These are phyloP conservation scores for Staphylotrichum longicolle DNA, from an alignment of 495 filamentous ascomycete species.

Conservation along the genomic window DNA sequence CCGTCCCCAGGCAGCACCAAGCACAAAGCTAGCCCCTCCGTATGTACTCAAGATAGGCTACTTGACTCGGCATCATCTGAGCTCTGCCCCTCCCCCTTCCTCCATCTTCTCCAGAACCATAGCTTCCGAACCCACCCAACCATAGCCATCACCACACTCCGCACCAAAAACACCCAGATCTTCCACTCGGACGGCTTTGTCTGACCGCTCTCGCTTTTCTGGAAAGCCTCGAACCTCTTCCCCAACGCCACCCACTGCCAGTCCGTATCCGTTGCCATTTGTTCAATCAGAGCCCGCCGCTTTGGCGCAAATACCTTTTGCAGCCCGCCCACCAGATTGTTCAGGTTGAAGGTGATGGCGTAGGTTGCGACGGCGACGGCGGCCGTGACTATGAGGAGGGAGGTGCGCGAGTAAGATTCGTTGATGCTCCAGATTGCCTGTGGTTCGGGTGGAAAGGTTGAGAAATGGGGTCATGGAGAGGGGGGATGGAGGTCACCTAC, in stretches of 20 bases:
- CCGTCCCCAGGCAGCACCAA: too few species aligned
- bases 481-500: not conserved
- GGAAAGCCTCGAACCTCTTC: slow-evolving; percentile 1
- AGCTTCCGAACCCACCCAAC: too few species aligned
- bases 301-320: not conserved
- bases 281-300: not conserved
- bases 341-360: slow-evolving; percentile 16
- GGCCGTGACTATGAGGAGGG: slow-evolving; percentile 10
- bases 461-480: not conserved
- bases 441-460: not conserved
- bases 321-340: slow-evolving; percentile 2
- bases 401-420: slow-evolving; percentile 8
- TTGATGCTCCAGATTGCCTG: slow-evolving; percentile 25
- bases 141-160: too few species aligned
- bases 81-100: too few species aligned
- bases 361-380: slow-evolving; percentile 12
- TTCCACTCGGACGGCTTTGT: slow-evolving; percentile 9
- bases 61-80: too few species aligned
- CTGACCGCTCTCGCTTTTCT: not conserved
- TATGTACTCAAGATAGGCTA: too few species aligned
- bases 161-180: not conserved
- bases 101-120: too few species aligned
- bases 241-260: not conserved
- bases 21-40: too few species aligned
- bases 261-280: not conserved